phyloP scores from a whole-genome alignment of 441 rosid genomes.

The Eruca vesicaria region DNA sequence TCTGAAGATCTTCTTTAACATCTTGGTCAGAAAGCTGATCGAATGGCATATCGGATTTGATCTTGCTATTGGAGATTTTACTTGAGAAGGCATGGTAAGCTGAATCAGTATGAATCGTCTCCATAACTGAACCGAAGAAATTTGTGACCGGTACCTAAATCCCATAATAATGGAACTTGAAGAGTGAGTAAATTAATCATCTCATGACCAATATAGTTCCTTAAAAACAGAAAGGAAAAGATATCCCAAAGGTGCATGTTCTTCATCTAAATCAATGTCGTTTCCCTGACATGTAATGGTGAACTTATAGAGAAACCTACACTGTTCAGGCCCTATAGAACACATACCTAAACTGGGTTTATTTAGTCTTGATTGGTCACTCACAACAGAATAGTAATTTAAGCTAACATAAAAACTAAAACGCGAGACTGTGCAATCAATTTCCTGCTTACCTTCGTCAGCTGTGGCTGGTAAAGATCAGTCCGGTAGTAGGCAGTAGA shows the following conservation, averaged over 20 bases:
- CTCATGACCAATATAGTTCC: not conserved
- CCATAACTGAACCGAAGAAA: constrained; percentile 98
- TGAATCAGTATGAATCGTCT: constrained; percentile 77
- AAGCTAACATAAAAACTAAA: not conserved
- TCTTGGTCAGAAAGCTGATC: constrained; percentile 35
- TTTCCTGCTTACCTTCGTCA: constrained; percentile 57
- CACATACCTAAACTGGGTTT: not conserved
- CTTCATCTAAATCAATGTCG: not conserved
- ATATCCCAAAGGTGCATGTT: not conserved
- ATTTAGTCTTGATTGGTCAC: not conserved
- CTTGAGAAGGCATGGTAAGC: constrained; percentile 53
- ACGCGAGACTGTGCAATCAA: not conserved
- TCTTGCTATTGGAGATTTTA: constrained; percentile 31
- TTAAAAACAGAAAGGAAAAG: not conserved
- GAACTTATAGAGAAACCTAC: not conserved
- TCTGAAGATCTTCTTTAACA: constrained; percentile 27
- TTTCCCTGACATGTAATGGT: not conserved
- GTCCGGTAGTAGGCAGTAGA: constrained; percentile 87
- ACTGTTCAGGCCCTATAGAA: not conserved
- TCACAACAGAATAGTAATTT: not conserved
- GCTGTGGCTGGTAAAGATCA: constrained; percentile 61
- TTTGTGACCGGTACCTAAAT: constrained; percentile 88
- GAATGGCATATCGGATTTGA: constrained; percentile 28
- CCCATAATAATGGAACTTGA: constrained; percentile 12
- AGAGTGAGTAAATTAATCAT: constrained; percentile 13